These are phyloP conservation scores for Nematodospora anomalae DNA, from an alignment of 1,139 yeast species.

Conservation along the genomic window DNA sequence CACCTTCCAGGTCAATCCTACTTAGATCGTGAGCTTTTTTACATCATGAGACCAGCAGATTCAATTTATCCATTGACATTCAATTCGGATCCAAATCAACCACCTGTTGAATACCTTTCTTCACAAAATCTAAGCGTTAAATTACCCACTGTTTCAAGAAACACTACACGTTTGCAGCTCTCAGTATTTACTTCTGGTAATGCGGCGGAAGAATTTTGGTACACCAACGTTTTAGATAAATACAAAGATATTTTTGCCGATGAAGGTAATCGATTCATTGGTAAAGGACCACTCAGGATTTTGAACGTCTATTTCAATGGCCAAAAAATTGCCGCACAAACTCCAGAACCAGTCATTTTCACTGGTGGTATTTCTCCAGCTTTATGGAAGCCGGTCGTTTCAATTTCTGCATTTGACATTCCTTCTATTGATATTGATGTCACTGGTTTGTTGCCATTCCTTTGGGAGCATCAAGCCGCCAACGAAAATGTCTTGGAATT, in stretches of 20 bases:
- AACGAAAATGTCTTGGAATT: conserved; percentile 36
- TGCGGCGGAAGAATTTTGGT: conserved; percentile 84
- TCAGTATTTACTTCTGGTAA: conserved; percentile 73
- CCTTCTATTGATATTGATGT: conserved; percentile 65
- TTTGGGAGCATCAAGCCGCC: conserved; percentile 46
- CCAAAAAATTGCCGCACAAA: conserved; percentile 45
- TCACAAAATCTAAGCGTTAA: conserved; percentile 31
- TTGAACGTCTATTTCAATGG: conserved; percentile 55
- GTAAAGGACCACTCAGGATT: conserved; percentile 66
- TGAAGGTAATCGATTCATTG: conserved; percentile 41
- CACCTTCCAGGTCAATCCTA: conserved; percentile 1
- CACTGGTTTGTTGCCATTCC: conserved; percentile 61
- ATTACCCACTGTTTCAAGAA: conserved; percentile 43
- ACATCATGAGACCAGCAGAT: conserved; percentile 31
- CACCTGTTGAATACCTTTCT: conserved; percentile 47
- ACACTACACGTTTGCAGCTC: conserved; percentile 59
- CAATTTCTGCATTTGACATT: conserved; percentile 70
- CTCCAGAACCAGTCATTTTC: conserved; percentile 64
- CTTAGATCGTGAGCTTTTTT: conserved; percentile 19
- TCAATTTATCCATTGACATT: conserved; percentile 32
- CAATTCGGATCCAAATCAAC: conserved; percentile 16
- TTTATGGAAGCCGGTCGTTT: conserved; percentile 77
- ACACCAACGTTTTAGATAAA: conserved; percentile 58
- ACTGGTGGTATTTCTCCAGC: conserved; percentile 82
- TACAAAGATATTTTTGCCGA: conserved; percentile 37